Base-by-base conservation (phyloP, 208 protist genomes). In the Blechomonas ayalai region DNA sequence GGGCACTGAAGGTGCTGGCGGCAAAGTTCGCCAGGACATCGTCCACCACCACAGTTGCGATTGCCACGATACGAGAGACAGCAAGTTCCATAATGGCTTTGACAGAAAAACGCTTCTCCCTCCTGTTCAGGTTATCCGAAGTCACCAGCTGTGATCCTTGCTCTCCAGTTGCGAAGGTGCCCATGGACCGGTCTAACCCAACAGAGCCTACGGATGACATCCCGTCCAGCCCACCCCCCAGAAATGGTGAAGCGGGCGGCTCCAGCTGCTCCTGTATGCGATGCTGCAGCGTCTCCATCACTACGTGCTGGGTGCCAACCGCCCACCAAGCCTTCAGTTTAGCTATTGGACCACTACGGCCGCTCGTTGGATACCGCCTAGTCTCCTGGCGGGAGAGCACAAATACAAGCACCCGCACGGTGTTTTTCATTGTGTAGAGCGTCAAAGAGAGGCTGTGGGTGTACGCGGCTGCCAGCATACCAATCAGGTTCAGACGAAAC, bases 361-460 rank as follows among this genome's bases (percentile, higher is more conserved):
- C 18, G 9, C 29, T 16, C 5, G 13, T 26, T 22, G 38, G 4
- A 16, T 23, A 5, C 9, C 25, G 7, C 16, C 16, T 49, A 35
- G 16, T 16, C 44, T n/a, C 39, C 63, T 18, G 23, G 38, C 28
- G 71, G 35, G 65, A 55, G 25, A 84, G 55, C 6, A 91, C 35
- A 47, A 78, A 78, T 1, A 83, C 64, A 22, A 91, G 59, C 41
- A 85, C 78, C 7, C 66, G 61, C 36, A 74, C 62, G 52, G 65
- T 80, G 51, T 85, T 83, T 53, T 85, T 84, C 7, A 85, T 44
- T 2, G 61, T 46, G 41, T 77, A 69, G 2, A 91, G 56, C 8
- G 62, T 63, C 27, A 91, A 64, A 10, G 53, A 75, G 35, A 85
- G 54, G 50, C 68, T 81, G 63, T 91, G 73, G 4, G 68, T 53